These are phyloP conservation scores for Kodamaea kakaduensis DNA, from an alignment of 805 yeast genomes.

Conservation along the genomic window DNA sequence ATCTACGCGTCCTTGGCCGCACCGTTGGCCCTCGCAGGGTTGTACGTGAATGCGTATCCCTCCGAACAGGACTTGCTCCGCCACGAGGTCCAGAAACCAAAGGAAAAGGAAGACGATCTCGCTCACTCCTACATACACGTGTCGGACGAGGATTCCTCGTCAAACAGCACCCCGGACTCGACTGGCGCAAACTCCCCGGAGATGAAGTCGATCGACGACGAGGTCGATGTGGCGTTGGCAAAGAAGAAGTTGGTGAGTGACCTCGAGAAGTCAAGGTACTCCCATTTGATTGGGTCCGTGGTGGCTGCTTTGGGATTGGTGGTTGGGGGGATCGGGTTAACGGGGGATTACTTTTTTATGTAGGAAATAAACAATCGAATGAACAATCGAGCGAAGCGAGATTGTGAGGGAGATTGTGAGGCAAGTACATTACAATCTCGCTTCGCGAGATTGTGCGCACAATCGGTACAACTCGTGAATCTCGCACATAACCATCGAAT, in stretches of 20 bases:
- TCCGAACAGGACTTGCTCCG: slow-evolving; percentile 16
- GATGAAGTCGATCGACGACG: slow-evolving; percentile 34
- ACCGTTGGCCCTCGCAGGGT: slow-evolving; percentile 35
- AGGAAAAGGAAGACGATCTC: slow-evolving; percentile 26
- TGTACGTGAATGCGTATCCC: slow-evolving; percentile 15
- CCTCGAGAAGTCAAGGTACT: slow-evolving; percentile 28
- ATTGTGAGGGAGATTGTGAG: too few relatives aligned
- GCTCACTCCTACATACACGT: slow-evolving; percentile 41
- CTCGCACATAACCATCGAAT: too few relatives aligned
- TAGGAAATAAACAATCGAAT: too few relatives aligned
- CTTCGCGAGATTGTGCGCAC: too few relatives aligned
- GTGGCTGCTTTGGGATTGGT: slow-evolving; percentile 45
- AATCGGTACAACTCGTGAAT: too few relatives aligned
- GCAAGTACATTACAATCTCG: too few relatives aligned
- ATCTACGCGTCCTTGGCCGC: slow-evolving; percentile 59
- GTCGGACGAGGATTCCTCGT: slow-evolving; percentile 33
- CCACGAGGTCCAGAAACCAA: background rate
- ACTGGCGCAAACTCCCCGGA: slow-evolving; percentile 26
- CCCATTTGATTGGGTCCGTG: slow-evolving; percentile 38
- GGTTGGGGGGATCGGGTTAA: slow-evolving; percentile 50
- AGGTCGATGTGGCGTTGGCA: slow-evolving; percentile 39
- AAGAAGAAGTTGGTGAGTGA: slow-evolving; percentile 30
- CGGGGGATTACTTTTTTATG: slow-evolving; percentile 45
- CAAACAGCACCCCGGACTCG: slow-evolving; percentile 27
- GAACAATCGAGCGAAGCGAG: too few relatives aligned